Base-by-base conservation (phyloP, 129 eudicot species). In the Escallonia rubra region DNA sequence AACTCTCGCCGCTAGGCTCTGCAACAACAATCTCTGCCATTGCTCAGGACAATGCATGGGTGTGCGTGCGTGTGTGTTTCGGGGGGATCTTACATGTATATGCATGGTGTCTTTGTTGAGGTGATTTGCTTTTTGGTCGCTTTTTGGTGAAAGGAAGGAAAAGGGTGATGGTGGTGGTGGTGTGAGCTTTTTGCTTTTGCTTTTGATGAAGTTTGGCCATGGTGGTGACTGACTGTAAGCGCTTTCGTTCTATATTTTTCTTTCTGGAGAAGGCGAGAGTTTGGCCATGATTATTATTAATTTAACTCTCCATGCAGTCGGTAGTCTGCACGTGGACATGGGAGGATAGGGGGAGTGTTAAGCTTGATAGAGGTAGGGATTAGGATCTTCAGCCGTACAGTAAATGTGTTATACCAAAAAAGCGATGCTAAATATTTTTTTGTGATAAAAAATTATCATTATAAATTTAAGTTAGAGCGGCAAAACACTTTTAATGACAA, bases 21-120 rank as follows among this genome's bases (percentile, higher is more conserved):
- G 74, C 95, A 66, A 80, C 75, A 79, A 92, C 86, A 65, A 92
- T 92, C 61, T 92, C 98, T 0, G 96, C 65, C 88, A 83, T 82
- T 70, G 72, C 57, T 61, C 64, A 48, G 69, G 34, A 60, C 52
- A 50, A 63, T 64, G 72, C 46, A 75, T 55, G 61, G 10, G 71
- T 8, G 10, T 23, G 9, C 51, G 67, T 43, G 50, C 39, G 66
- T 61, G 63, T 60, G 68, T 5, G 62, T 23, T 0, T 23, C 34
- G 34, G 34, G 64, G 78, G 86, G 80, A 82, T 82, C 75, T 70
- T 82, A 74, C 6, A 60, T 79, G 77, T 60, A 82, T 76, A 82
- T 86, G 64, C 83, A 77, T 74, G 68, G 63, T 61, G 61, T 38
- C 34, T 40, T 43, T 67, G 66, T 23, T 69, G 50, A 67, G 56